These are phyloP conservation scores for Plectosphaerella cucumerina DNA, from an alignment of 2,329 filamentous ascomycete species.

Conservation along the genomic window DNA sequence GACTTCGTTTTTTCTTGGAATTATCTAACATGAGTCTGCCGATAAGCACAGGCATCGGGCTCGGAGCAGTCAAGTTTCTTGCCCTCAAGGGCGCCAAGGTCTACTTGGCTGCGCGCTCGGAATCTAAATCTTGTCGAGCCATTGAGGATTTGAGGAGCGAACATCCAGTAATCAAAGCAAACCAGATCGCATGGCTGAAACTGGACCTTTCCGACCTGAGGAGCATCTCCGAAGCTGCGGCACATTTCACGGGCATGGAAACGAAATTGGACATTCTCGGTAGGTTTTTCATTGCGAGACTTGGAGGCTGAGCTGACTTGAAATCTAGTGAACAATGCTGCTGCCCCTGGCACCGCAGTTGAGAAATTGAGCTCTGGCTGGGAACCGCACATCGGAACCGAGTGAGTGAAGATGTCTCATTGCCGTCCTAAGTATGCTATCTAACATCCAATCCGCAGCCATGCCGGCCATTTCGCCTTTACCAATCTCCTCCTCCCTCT, in stretches of 20 bases:
- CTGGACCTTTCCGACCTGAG: conserved; percentile 17
- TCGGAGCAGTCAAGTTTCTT: conserved; percentile 16
- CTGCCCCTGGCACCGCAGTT: not conserved
- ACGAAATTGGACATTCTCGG: conserved; percentile 17
- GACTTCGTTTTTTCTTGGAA: not conserved
- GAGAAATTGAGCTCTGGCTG: conserved; percentile 12
- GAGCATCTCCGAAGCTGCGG: conserved; percentile 11
- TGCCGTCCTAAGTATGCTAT: no score
- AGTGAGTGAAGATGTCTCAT: no score
- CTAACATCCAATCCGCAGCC: conserved; percentile 4
- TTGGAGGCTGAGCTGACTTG: not conserved
- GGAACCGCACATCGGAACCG: conserved; percentile 16
- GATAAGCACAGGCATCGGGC: conserved; percentile 16
- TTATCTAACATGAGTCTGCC: not conserved
- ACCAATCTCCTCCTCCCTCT: conserved; percentile 19
- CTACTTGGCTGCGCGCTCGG: conserved; percentile 15
- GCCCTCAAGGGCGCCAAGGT: conserved; percentile 19
- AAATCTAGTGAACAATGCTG: conserved; percentile 18
- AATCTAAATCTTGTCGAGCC: conserved; percentile 8
- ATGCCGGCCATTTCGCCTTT: conserved; percentile 18
- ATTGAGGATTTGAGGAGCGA: conserved; percentile 3
- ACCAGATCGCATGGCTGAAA: conserved; percentile 14
- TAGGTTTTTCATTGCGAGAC: conserved; percentile 3
- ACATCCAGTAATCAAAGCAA: conserved; percentile 4
- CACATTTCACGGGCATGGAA: conserved; percentile 13